These are phyloP conservation scores for Bisporella sp. DNA, from an alignment of 2,329 filamentous ascomycete genomes.

Conservation along the genomic window DNA sequence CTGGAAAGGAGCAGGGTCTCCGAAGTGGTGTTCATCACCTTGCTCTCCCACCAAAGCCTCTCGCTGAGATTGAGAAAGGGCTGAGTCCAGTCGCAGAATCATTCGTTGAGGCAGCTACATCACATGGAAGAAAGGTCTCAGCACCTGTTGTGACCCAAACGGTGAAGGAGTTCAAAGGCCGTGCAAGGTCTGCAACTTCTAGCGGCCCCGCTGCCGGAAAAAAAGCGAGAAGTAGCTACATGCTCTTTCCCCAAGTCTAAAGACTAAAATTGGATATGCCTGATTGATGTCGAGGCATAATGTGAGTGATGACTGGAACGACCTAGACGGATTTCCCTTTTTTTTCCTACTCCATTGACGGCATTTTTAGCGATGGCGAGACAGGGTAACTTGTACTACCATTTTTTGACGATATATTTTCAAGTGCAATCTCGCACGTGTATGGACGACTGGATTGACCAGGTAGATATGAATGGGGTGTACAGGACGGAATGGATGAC, in stretches of 20 bases:
- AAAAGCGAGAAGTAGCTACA: conserved; percentile 22
- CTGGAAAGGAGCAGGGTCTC: conserved; percentile 8
- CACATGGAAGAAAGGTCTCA: conserved; percentile 23
- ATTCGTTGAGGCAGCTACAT: conserved; percentile 4
- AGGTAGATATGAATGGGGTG: too few species aligned
- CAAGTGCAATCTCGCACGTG: too few species aligned
- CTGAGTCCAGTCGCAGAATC: conserved; percentile 24
- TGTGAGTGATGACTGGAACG: background rate
- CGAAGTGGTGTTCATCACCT: conserved; percentile 11
- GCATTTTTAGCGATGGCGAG: too few species aligned
- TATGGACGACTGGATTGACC: too few species aligned
- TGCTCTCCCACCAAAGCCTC: background rate
- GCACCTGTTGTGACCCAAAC: conserved; percentile 18
- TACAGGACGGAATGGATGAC: too few species aligned
- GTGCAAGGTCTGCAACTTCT: conserved; percentile 18
- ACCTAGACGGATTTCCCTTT: background rate
- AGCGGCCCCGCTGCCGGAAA: background rate
- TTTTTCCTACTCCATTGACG: conserved; percentile 24
- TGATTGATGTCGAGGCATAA: background rate
- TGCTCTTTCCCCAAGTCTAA: conserved; percentile 22
- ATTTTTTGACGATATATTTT: too few species aligned
- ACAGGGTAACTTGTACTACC: too few species aligned
- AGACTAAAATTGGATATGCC: background rate
- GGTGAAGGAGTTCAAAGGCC: conserved; percentile 14
- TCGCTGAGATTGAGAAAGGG: background rate